A percentile compares a stretch with the other conserved stretches of the same genome.
These are phyloP conservation scores for Chaetomiaceae sp. DNA, from an alignment of 2,329 filamentous ascomycete species.

Conservation along the genomic window DNA sequence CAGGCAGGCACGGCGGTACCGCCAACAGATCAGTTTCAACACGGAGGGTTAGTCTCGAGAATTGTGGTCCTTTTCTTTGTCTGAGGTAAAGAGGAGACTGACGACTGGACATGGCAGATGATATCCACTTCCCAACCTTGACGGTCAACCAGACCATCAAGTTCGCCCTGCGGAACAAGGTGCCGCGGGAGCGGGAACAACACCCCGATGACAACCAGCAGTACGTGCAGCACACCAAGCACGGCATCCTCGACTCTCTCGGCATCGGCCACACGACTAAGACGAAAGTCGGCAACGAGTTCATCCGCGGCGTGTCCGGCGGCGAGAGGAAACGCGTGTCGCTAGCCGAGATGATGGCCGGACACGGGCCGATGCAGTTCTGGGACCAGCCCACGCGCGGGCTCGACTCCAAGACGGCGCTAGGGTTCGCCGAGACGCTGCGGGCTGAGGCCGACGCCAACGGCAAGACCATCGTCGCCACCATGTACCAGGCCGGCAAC, in stretches of 20 bases:
- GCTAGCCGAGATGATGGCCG: background rate
- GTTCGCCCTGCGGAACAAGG: slow-evolving; percentile 5
- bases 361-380: background rate
- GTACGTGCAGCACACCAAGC: slow-evolving; percentile 4
- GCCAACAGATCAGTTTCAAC: slow-evolving; percentile 5
- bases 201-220: background rate
- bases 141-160: slow-evolving; percentile 7
- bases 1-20: background rate
- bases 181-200: slow-evolving; percentile 2
- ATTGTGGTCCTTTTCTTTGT: too few species aligned
- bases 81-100: background rate
- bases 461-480: slow-evolving; percentile 1
- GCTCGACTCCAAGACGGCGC: background rate
- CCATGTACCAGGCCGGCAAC: slow-evolving; percentile 8
- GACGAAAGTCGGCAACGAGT: slow-evolving; percentile 3
- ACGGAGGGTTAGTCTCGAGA: background rate
- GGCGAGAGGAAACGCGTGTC: slow-evolving; percentile 4
- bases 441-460: background rate
- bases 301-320: slow-evolving; percentile 1
- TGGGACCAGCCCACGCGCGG: slow-evolving; percentile 1
- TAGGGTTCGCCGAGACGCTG: background rate
- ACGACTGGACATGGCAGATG: background rate
- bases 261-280: slow-evolving; percentile 1
- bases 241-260: slow-evolving; percentile 3
- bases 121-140: slow-evolving; percentile 2